Conservation (phyloP, 352 stramenopile species). For the Pythium dissimile region DNA sequence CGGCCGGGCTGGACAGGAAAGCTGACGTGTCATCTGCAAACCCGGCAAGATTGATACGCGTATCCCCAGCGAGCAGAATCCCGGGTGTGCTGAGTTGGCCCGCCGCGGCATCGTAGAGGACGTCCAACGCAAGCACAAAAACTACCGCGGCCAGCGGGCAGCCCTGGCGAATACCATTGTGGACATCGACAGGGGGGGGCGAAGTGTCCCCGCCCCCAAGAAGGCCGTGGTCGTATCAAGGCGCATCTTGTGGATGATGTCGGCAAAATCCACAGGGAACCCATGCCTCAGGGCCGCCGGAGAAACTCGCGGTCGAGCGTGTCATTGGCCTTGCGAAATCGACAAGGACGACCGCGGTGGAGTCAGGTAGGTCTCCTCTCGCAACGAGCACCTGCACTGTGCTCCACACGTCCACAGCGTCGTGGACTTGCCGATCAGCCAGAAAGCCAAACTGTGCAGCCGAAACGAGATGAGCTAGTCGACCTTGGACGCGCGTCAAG, state of each 20-base stretch:
- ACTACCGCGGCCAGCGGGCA: neutral
- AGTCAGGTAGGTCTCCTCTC: neutral
- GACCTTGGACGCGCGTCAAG: neutral
- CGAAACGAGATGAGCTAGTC: neutral
- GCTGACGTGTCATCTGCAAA: neutral
- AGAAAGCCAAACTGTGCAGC: neutral
- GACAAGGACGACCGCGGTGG: neutral
- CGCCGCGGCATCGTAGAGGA: neutral
- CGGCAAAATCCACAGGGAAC: neutral
- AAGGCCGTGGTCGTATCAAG: neutral
- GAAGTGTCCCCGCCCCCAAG: neutral
- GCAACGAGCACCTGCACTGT: neutral
- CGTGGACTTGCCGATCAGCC: neutral
- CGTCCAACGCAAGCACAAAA: neutral
- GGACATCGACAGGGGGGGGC: neutral
- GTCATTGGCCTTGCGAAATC: neutral
- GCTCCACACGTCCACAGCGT: neutral
- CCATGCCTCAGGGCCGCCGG: neutral
- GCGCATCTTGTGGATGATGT: neutral
- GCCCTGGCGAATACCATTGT: neutral
- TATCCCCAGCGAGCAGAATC: neutral
- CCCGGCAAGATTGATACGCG: neutral
- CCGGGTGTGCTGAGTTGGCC: neutral
- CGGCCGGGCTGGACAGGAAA: neutral
- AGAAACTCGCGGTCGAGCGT: neutral